Evolutionary conservation across 2,329 filamentous ascomycete genomes (phyloP).

Genomic region (Pseudogymnoascus sp.): DNA sequence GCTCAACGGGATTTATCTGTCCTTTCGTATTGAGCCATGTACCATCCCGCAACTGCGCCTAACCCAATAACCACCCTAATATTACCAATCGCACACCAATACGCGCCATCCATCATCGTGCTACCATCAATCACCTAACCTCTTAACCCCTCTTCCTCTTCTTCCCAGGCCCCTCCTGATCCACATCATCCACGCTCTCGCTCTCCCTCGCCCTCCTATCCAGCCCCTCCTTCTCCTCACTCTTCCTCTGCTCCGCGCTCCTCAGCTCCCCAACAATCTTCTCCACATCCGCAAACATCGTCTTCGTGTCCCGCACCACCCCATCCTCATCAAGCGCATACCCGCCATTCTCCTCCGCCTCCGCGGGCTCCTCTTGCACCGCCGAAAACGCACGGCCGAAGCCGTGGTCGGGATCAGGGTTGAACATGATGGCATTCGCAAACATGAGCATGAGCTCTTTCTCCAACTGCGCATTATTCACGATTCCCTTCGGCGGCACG

Average conservation of each 20-base stretch:
- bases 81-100: neutral
- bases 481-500: constrained; percentile 77
- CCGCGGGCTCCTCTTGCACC: constrained; percentile 34
- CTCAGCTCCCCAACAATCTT: constrained; percentile 30
- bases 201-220: constrained; percentile 21
- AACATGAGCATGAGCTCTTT: constrained; percentile 95
- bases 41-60: neutral
- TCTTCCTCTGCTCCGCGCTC: constrained; percentile 24
- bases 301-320: constrained; percentile 76
- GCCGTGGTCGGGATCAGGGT: constrained; percentile 68
- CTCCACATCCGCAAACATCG: constrained; percentile 86
- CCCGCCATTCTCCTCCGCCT: constrained; percentile 34
- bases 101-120: neutral
- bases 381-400: constrained; percentile 51
- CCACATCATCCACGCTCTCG: constrained; percentile 3
- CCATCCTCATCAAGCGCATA: constrained; percentile 73
- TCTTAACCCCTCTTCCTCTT: neutral
- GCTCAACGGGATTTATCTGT: neutral
- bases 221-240: constrained; percentile 21
- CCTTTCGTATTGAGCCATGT: constrained; percentile 3
- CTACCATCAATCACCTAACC: neutral
- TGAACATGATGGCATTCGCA: constrained; percentile 98
- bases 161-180: neutral
- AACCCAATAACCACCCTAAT: neutral
- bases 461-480: constrained; percentile 88